A percentile compares a stretch with the other conserved stretches of the same genome.
Conservation (phyloP, 768 basidiomycete species). For the Macrolepiota dolichaula region DNA sequence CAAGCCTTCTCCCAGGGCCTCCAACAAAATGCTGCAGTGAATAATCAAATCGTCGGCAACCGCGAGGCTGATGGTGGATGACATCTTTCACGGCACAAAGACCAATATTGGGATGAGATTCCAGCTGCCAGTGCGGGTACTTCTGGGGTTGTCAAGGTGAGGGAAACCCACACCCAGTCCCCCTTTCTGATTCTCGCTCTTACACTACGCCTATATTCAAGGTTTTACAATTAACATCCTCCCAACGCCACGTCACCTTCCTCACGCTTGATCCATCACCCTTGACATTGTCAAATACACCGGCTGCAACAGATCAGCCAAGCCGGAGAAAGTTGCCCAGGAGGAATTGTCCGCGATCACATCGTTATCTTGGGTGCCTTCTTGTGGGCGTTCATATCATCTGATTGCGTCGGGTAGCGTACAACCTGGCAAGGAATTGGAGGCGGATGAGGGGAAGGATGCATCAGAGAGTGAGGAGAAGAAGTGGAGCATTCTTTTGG, state of each 20-base stretch:
- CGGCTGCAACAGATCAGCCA: neutral
- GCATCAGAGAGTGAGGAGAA: constrained; percentile 39
- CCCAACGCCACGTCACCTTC: constrained; percentile 62
- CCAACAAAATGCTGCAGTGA: constrained; percentile 24
- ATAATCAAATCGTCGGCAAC: constrained; percentile 39
- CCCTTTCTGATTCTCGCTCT: neutral
- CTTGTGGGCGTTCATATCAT: constrained; percentile 91
- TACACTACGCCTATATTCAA: constrained; percentile 21
- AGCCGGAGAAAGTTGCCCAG: constrained; percentile 16
- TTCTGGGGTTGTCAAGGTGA: constrained; percentile 75
- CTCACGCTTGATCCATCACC: constrained; percentile 58
- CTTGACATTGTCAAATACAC: constrained; percentile 4
- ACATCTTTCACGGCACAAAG: constrained; percentile 95
- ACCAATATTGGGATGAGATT: constrained; percentile 91
- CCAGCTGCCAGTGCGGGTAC: constrained; percentile 76
- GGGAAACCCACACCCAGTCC: neutral
- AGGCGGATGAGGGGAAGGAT: constrained; percentile 32
- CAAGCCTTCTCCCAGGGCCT: constrained; percentile 58
- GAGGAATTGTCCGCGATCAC: constrained; percentile 68
- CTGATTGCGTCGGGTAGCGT: constrained; percentile 88
- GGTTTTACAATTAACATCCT: constrained; percentile 70
- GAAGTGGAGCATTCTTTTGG: constrained; percentile 70
- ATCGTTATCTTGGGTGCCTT: constrained; percentile 90
- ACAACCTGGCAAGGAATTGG: constrained; percentile 51
- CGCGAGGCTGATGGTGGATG: constrained; percentile 90